Conservation (phyloP, 106 monocot genomes). For the Amphibolis antarctica region DNA sequence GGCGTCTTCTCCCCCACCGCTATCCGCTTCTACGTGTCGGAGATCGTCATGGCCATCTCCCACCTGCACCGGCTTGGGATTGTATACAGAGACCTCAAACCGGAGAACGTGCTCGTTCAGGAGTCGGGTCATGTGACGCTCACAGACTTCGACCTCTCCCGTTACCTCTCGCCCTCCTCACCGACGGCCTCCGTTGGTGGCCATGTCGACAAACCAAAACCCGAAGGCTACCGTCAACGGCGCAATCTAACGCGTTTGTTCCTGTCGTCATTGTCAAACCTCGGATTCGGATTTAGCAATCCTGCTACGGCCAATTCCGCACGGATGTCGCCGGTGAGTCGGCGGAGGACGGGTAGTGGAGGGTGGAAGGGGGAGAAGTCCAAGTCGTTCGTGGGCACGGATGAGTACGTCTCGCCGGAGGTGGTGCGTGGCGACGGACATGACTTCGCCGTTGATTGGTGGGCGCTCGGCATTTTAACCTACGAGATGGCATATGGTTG, state of each 20-base stretch:
- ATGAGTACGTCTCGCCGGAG: conserved; percentile 95
- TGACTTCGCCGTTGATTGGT: conserved; percentile 86
- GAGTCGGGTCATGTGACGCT: conserved; percentile 67
- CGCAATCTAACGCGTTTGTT: conserved; percentile 36
- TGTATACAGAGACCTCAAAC: conserved; percentile 88
- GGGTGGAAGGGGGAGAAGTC: conserved; percentile 30
- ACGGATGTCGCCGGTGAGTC: conserved; percentile 50
- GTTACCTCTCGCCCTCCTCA: conserved; percentile 24
- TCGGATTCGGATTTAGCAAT: neutral
- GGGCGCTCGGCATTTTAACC: conserved; percentile 70
- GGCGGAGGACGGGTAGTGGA: conserved; percentile 17
- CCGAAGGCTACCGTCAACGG: conserved; percentile 8
- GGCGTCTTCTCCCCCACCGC: conserved; percentile 56
- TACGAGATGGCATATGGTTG: conserved; percentile 85
- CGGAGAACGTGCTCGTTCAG: conserved; percentile 79
- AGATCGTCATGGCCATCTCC: conserved; percentile 53
- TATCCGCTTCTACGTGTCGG: conserved; percentile 75
- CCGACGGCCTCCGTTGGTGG: neutral
- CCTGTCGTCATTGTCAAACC: conserved; percentile 7
- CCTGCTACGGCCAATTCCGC: conserved; percentile 38
- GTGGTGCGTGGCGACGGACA: conserved; percentile 75
- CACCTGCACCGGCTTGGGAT: conserved; percentile 67
- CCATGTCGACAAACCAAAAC: neutral
- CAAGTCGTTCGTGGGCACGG: conserved; percentile 83
- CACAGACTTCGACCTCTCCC: conserved; percentile 93